phyloP scores from a whole-genome alignment of 2,329 filamentous ascomycete species.

The Ceratocystis cubensis region DNA sequence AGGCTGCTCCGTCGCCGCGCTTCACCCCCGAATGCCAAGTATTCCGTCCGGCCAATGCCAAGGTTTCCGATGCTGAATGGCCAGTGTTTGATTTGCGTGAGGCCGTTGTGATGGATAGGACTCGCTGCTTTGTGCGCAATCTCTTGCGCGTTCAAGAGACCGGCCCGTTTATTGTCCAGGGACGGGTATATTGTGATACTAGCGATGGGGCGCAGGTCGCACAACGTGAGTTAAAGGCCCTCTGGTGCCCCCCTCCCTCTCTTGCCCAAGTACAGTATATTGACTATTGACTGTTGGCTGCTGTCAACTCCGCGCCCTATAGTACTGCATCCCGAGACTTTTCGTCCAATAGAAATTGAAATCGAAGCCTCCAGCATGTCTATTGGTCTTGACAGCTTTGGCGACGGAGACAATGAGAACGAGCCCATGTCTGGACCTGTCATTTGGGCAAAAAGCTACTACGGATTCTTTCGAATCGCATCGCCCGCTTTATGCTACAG shows the following conservation, averaged over 20 bases:
- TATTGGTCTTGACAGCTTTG: constrained; percentile 36
- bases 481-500: constrained; percentile 46
- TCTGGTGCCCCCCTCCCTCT: neutral
- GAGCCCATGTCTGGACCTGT: constrained; percentile 34
- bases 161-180: constrained; percentile 50
- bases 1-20: constrained; percentile 24
- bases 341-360: constrained; percentile 35
- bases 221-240: constrained; percentile 29
- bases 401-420: neutral
- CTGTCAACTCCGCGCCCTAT: neutral
- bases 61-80: constrained; percentile 36
- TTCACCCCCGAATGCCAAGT: constrained; percentile 31
- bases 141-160: constrained; percentile 47
- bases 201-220: constrained; percentile 30
- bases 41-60: constrained; percentile 29
- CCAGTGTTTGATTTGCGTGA: constrained; percentile 50
- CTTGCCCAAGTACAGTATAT: neutral
- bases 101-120: constrained; percentile 44
- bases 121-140: constrained; percentile 44
- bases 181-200: constrained; percentile 41
- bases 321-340: constrained; percentile 15
- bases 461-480: constrained; percentile 55
- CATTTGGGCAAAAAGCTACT: constrained; percentile 53
- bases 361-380: constrained; percentile 37
- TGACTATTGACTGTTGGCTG: no score